Evolutionary conservation across 148 eudicot species (phyloP), one percentile per base, ranked within the genome.

Genomic region (Spergularia marina): DNA sequence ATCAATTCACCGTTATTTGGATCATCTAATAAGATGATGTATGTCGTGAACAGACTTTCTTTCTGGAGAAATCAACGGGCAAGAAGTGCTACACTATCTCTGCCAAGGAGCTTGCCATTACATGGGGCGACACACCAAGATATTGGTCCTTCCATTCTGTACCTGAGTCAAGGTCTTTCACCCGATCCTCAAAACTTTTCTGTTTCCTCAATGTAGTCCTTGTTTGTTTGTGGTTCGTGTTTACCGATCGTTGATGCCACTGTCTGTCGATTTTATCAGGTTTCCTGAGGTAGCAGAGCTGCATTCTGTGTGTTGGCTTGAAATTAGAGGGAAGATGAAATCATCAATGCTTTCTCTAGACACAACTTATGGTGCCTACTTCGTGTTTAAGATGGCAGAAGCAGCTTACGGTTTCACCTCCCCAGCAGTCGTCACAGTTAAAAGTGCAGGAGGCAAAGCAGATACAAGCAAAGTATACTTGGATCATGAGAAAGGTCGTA

Each of bases 71-170:
- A 77, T 74, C 70, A 70, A 85, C 79, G 5, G 97, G 97, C 66
- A 90, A 81, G 79, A 92, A 81, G 80, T 83, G 91, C 54, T 88
- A 59, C 82, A 84, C 79, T 76, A 63, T 92, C 52, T 81, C 86
- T 68, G 91, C 97, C 21, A 84, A 83, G 73, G 78, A 73, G 51
- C 93, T 92, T 44, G 0, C 41, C 14, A 92, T 90, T 59, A 74
- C 79, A 13, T 87, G 88, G 91, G 82, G 84, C 18, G 91, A 92
- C 39, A 83, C 89, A 12, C 91, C 91, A 7, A 34, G 39, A 54
- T 88, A 87, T 56, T 92, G 97, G 97, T 61, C 78, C 47, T 92
- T 94, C 92, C 75, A 64, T 52, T 68, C 86, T 12, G 21, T 53
- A 4, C 84, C 84, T 0, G 30, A 53, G 53, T 55, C 51, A 18